phyloP scores from a whole-genome alignment of 2,329 filamentous ascomycete species.

The Blumeriella jaapii region DNA sequence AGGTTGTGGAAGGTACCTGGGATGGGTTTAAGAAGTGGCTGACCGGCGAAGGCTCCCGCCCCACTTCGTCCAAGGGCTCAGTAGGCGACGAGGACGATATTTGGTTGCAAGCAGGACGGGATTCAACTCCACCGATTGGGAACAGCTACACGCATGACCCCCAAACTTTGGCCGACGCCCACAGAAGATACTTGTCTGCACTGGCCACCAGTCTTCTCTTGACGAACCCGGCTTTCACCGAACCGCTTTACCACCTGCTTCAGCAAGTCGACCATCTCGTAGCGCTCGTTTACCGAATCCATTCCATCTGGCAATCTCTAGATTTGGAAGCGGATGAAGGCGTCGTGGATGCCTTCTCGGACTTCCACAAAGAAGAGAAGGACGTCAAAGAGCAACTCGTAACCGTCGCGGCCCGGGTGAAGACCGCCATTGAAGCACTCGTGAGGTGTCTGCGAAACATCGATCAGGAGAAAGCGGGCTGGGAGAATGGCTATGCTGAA shows the following conservation, averaged over 20 bases:
- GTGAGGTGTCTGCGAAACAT: slow-evolving; percentile 46
- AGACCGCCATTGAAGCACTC: slow-evolving; percentile 52
- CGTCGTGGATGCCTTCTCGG: slow-evolving; percentile 63
- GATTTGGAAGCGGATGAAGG: slow-evolving; percentile 77
- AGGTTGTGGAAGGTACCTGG: slow-evolving; percentile 75
- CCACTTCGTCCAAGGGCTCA: slow-evolving; percentile 10
- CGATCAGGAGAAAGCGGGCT: slow-evolving; percentile 29
- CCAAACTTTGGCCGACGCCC: slow-evolving; percentile 70
- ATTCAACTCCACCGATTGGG: slow-evolving; percentile 15
- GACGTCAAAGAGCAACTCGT: slow-evolving; percentile 55
- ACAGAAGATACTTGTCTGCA: slow-evolving; percentile 62
- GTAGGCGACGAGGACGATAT: slow-evolving; percentile 30
- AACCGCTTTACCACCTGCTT: slow-evolving; percentile 53
- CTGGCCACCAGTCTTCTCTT: slow-evolving; percentile 57
- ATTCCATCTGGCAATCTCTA: slow-evolving; percentile 63
- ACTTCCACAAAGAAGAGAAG: slow-evolving; percentile 60
- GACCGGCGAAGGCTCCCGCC: slow-evolving; percentile 24
- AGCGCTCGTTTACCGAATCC: slow-evolving; percentile 63
- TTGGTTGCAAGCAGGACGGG: slow-evolving; percentile 29
- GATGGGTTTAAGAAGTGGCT: slow-evolving; percentile 71
- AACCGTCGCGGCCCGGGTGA: slow-evolving; percentile 51
- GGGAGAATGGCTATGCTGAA: slow-evolving; percentile 27
- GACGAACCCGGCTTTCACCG: slow-evolving; percentile 50
- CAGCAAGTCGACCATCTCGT: slow-evolving; percentile 72
- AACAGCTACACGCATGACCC: slow-evolving; percentile 52